Evolutionary conservation across 306 rosid genomes (phyloP), one percentile per base, ranked within the genome.

Genomic region (Malus asiatica): DNA sequence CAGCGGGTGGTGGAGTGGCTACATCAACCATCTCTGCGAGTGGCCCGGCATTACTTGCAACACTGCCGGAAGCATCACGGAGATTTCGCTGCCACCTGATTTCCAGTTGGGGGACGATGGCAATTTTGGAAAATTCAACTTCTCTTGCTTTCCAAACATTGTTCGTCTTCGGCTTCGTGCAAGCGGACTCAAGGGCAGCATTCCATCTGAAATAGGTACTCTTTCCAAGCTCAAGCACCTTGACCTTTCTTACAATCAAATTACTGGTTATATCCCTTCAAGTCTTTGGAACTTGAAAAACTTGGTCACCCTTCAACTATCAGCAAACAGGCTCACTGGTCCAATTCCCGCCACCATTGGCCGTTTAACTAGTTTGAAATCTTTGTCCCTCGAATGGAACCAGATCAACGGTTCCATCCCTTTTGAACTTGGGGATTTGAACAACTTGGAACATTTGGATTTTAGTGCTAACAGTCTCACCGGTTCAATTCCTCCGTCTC

Each of bases 1-100:
- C 44, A 76, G 73, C 13, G 73, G 79, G 25, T 76, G 79, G 79
- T 76, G 72, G 78, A 48, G 3, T 67, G 79, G 73, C 57, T 38
- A 76, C 72, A 66, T 42, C 16, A 18, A 53, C 53, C 57, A 52
- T 55, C 73, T 27, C 18, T 76, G 79, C 58, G 9, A 51, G 33
- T 66, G 79, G 79, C n/a, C 8, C 57, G 57, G 57, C 19, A 14
- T 51, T 51, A 14, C 57, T 51, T 51, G 57, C 57, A 4, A 16
- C 15, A 1, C 19, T 13, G 57, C 58, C 0, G 58, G 58, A 52
- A 52, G 58, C 58, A 16, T 52, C n/a, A 52, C 18, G 20, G 58
- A 52, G 3, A 51, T 51, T 13, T 14, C 7, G 58, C 58, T 52
- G 58, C 58, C n/a, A 16, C 58, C 58, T 52, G n/a, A 16, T 1